These are phyloP conservation scores for Plicaturopsis crispa DNA, from an alignment of 768 basidiomycete genomes.

Conservation along the genomic window DNA sequence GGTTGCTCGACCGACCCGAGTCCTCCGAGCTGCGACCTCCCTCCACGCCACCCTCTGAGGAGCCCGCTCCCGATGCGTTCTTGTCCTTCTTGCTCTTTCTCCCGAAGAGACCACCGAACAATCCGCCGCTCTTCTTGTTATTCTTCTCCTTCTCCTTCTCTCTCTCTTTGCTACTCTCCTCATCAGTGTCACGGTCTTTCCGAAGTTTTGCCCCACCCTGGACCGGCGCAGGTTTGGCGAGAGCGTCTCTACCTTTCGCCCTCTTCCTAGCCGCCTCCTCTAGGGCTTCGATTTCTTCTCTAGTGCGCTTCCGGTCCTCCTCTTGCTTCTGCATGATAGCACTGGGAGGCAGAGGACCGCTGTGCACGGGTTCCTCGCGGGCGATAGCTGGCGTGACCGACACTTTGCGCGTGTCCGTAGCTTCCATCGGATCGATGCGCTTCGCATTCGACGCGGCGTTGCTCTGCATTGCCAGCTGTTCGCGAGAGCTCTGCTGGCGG, in stretches of 20 bases:
- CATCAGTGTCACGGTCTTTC: slow-evolving; percentile 36
- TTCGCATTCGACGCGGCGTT: slow-evolving; percentile 20
- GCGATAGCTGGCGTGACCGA: slow-evolving; percentile 75
- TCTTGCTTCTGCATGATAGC: slow-evolving; percentile 38
- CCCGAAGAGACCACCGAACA: slow-evolving; percentile 27
- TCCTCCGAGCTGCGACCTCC: slow-evolving; percentile 51
- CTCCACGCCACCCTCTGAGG: slow-evolving; percentile 29
- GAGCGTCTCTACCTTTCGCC: slow-evolving; percentile 32
- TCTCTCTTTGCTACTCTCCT: slow-evolving; percentile 40
- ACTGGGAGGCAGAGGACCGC: slow-evolving; percentile 27
- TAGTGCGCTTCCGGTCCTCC: slow-evolving; percentile 43
- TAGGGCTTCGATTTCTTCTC: slow-evolving; percentile 39
- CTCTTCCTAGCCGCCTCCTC: slow-evolving; percentile 44
- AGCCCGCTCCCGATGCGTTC: slow-evolving; percentile 42
- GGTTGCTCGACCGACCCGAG: slow-evolving; percentile 45
- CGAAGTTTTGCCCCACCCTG: slow-evolving; percentile 28
- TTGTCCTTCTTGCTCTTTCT: slow-evolving; percentile 52
- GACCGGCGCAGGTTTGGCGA: slow-evolving; percentile 19
- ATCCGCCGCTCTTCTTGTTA: slow-evolving; percentile 20
- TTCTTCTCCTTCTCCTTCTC: slow-evolving; percentile 47
- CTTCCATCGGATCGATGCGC: slow-evolving; percentile 59
- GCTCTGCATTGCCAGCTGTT: slow-evolving; percentile 29
- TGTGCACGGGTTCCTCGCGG: slow-evolving; percentile 36
- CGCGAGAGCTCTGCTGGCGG: slow-evolving; percentile 39
- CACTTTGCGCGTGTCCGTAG: slow-evolving; percentile 67